Base-by-base conservation (phyloP, 768 basidiomycete species). In the Mycena floridula region DNA sequence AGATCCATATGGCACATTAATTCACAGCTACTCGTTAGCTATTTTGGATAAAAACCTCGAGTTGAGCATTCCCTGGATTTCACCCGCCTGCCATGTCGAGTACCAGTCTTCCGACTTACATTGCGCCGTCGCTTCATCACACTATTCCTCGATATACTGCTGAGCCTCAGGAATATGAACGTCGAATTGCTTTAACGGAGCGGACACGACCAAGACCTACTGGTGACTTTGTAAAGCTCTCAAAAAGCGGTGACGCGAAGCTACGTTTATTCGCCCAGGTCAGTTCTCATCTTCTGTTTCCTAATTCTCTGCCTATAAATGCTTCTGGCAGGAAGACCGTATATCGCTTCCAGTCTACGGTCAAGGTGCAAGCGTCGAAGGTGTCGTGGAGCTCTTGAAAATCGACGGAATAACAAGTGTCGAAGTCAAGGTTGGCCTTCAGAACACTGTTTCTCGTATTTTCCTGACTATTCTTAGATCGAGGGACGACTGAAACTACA, bases 261-360 rank as follows among this genome's bases (percentile, higher is more conserved):
- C 66, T 88, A 26, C 69, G 72, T 20, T 59, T 87, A 37, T 59
- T 49, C 15, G 73, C 68, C 9, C 83, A 85, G 28, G 28, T 9
- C 28, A 32, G 28, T 32, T n/a, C n/a, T n/a, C n/a, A n/a, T n/a
- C n/a, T n/a, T n/a, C n/a, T n/a, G n/a, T n/a, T n/a, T n/a, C n/a
- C n/a, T n/a, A n/a, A n/a, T n/a, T n/a, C n/a, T n/a, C n/a, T n/a
- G n/a, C n/a, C n/a, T n/a, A n/a, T n/a, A n/a, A n/a, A n/a, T n/a
- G n/a, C n/a, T n/a, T n/a, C n/a, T n/a, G 32, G 1, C 47, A 48
- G 56, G 70, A 79, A 41, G 66, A 72, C 30, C 69, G 71, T 24
- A 62, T 59, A 5, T 54, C 58, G 6, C 53, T 81, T n/a, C 85
- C 85, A 2, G 66, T 74, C 9, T 86, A 85, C 56, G 77, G 77